phyloP scores from a whole-genome alignment of 2,329 filamentous ascomycete genomes.

The Lasiodiplodia hormozganensis region DNA sequence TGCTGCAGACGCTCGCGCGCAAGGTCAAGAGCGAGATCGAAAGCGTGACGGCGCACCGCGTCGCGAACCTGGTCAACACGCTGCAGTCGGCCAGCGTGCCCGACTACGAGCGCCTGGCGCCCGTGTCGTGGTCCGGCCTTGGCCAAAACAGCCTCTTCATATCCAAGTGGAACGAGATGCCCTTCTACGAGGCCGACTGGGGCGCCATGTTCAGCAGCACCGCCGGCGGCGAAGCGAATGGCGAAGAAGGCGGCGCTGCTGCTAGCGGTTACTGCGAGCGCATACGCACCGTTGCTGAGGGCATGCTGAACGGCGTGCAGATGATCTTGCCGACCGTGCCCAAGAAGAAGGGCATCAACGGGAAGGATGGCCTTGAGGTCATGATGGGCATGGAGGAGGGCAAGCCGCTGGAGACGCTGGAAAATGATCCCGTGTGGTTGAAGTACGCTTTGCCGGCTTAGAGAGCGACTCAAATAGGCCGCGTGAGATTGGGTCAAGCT shows the following conservation, averaged over 20 bases:
- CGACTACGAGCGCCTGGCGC: conserved; percentile 17
- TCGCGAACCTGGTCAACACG: conserved; percentile 3
- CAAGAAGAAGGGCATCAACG: not conserved
- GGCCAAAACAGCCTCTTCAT: not conserved
- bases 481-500: no score
- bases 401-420: not conserved
- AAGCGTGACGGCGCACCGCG: conserved; percentile 8
- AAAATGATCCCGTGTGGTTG: not conserved
- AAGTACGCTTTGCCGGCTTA: not conserved
- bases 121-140: not conserved
- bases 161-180: not conserved
- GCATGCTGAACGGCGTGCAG: conserved; percentile 13
- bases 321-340: conserved; percentile 12
- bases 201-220: not conserved
- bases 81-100: conserved; percentile 1
- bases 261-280: not conserved
- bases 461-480: no score
- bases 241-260: not conserved
- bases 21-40: not conserved
- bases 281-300: not conserved
- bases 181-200: conserved; percentile 5
- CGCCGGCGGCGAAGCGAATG: not conserved
- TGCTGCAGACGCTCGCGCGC: not conserved
- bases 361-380: not conserved
- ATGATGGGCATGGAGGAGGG: conserved; percentile 9